Evolutionary conservation across 1,284 basidiomycete species (phyloP), one percentile per base, ranked within the genome.

Genomic region (Ceratobasidium sp.): DNA sequence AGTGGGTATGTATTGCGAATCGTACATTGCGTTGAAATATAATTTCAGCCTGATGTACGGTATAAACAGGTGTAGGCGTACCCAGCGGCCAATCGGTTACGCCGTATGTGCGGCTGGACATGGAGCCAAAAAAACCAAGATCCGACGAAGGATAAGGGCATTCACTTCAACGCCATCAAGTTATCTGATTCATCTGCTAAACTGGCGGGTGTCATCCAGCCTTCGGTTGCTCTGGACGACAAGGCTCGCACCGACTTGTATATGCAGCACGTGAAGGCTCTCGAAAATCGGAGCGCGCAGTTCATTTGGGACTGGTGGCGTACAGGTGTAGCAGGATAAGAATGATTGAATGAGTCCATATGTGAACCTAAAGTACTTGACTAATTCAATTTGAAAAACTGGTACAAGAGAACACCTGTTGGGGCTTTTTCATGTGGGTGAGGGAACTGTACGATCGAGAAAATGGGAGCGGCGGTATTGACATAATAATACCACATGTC

Each of bases 271-370:
- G 53, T 55, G 18, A 55, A 55, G 53, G 53, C 53, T 55, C 53
- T 55, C 20, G 53, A 55, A 23, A 55, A 55, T 23, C 53, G 53
- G 18, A 55, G 53, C 23, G 53, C 53, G 9, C 7, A 55, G 53
- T 55, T 55, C 18, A 55, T 55, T 55, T 55, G 53, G 53, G 53
- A 55, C 53, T 55, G 53, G 53, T 55, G 53, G 53, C 53, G 53
- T 55, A 55, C 53, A 12, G 53, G 53, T 6, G 53, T 55, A 20
- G 53, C 53, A 5, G 20, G 53, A 6, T 55, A 23, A 49, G 18
- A 7, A 55, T 55, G 53, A 23, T 55, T 55, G 20, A 55, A 55
- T 6, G 23, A n/a, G 20, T 55, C n/a, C n/a, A n/a, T n/a, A n/a
- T n/a, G n/a, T n/a, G n/a, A n/a, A n/a, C n/a, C n/a, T n/a, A n/a